Conservation (phyloP, 1,284 basidiomycete genomes). For the Naganishia cerealis region DNA sequence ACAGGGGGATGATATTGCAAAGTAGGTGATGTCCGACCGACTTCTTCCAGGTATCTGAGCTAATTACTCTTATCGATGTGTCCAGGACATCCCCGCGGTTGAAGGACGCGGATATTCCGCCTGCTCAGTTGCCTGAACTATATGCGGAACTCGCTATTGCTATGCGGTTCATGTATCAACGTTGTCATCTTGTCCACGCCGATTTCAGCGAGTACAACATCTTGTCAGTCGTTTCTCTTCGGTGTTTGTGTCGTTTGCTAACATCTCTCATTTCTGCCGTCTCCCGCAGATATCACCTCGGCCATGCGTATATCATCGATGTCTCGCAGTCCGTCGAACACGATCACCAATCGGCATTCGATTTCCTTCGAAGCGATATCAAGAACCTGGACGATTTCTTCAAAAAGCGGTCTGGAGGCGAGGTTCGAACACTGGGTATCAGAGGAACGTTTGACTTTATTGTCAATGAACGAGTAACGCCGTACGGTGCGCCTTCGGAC, state of each 20-base stretch:
- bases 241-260: not conserved
- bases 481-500: conserved; percentile 50
- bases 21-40: conserved; percentile 16
- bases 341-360: conserved; percentile 92
- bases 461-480: conserved; percentile 59
- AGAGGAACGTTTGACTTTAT: conserved; percentile 85
- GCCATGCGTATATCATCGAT: conserved; percentile 90
- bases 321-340: conserved; percentile 98
- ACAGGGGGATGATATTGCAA: conserved; percentile 32
- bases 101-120: conserved; percentile 72
- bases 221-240: conserved; percentile 62
- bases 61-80: not conserved
- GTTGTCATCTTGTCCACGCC: conserved; percentile 92
- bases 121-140: conserved; percentile 57
- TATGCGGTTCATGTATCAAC: conserved; percentile 81
- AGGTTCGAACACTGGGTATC: conserved; percentile 74
- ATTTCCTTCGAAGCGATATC: conserved; percentile 90
- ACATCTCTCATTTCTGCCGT: not conserved
- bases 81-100: conserved; percentile 81
- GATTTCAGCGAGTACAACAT: conserved; percentile 99
- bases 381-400: conserved; percentile 94
- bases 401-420: conserved; percentile 62
- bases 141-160: conserved; percentile 80
- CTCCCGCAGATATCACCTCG: conserved; percentile 56
- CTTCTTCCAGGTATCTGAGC: not conserved